Conservation (phyloP, 768 basidiomycete genomes). For the Stropharia rugosoannulata region DNA sequence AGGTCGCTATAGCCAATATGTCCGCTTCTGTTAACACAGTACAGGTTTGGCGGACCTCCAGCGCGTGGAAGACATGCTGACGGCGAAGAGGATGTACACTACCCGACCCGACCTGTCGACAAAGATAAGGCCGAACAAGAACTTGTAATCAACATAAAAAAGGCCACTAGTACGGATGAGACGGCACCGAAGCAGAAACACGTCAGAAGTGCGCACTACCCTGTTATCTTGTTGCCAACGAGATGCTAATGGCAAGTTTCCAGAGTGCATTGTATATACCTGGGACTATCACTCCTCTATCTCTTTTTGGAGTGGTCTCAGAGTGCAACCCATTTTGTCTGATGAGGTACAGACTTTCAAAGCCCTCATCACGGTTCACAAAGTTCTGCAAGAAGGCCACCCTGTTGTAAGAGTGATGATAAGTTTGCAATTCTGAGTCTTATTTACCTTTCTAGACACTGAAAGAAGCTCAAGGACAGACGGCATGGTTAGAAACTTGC, state of each 20-base stretch:
- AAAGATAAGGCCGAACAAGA: slow-evolving; percentile 98
- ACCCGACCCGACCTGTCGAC: slow-evolving; percentile 96
- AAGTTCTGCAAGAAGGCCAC: slow-evolving; percentile 97
- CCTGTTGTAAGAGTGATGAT: slow-evolving; percentile 60
- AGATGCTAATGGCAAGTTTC: slow-evolving; percentile 11
- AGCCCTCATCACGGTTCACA: slow-evolving; percentile 95
- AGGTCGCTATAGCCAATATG: not conserved
- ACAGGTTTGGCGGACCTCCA: slow-evolving; percentile 39
- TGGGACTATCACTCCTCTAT: slow-evolving; percentile 99
- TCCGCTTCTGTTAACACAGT: not conserved
- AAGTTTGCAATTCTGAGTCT: slow-evolving; percentile 1
- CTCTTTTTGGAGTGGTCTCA: slow-evolving; percentile 96
- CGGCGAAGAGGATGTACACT: slow-evolving; percentile 83
- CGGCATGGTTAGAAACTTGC: slow-evolving; percentile 97
- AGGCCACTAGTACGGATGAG: slow-evolving; percentile 95
- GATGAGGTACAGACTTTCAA: slow-evolving; percentile 99
- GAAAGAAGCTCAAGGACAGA: slow-evolving; percentile 96
- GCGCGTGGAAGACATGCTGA: slow-evolving; percentile 42
- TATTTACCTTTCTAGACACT: slow-evolving; percentile 61
- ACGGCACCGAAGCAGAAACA: slow-evolving; percentile 99
- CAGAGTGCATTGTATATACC: slow-evolving; percentile 98
- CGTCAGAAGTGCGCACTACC: slow-evolving; percentile 75
- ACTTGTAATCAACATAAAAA: slow-evolving; percentile 94
- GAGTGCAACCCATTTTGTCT: slow-evolving; percentile 94
- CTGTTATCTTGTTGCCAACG: not conserved